Evolutionary conservation across 192 early-diverging fungal species (phyloP), one percentile per base, ranked within the genome.

Genomic region (Coemansia reversa): DNA sequence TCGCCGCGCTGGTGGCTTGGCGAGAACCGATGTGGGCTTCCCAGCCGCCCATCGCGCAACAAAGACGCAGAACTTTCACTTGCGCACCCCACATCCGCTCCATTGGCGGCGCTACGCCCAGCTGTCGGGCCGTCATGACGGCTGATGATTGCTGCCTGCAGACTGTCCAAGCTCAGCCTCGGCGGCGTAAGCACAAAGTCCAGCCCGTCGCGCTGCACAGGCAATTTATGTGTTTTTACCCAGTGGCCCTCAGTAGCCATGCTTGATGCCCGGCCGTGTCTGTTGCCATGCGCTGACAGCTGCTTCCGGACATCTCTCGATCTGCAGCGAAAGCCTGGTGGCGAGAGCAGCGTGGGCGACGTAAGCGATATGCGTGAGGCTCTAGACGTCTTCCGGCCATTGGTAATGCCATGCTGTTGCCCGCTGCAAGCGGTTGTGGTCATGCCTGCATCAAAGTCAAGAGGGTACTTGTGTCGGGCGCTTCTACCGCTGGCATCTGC

Each of bases 141-240:
- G 58, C 50, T 50, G 35, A 66, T 60, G 39, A 75, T 69, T 53
- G 60, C 58, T 47, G 67, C 58, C 24, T 62, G 67, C 57, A 70
- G 67, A 58, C 76, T 79, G 47, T 74, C 76, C 60, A 79, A 62
- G 57, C 76, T 79, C 66, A 73, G 66, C 19, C 72, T 61, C 16
- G 42, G 68, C 18, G 62, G 51, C 7, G 52, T 12, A 0, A 14
- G 52, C 24, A 51, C 29, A 27, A 62, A 30, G 53, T 53, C 61
- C 51, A 53, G 61, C 30, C 30, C 8, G 29, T 51, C 32, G 32
- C 20, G 12, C 51, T 51, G 61, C 32, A 51, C 48, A 12, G 53
- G 32, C 51, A 51, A 32, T 53, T 51, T 52, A 51, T 32, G 6
- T 45, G 61, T 19, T 14, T 18, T 39, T 35, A 51, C 35, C 51